Evolutionary conservation across 2,329 filamentous ascomycete species (phyloP).

Genomic region (Aspergillus thermomutatus): DNA sequence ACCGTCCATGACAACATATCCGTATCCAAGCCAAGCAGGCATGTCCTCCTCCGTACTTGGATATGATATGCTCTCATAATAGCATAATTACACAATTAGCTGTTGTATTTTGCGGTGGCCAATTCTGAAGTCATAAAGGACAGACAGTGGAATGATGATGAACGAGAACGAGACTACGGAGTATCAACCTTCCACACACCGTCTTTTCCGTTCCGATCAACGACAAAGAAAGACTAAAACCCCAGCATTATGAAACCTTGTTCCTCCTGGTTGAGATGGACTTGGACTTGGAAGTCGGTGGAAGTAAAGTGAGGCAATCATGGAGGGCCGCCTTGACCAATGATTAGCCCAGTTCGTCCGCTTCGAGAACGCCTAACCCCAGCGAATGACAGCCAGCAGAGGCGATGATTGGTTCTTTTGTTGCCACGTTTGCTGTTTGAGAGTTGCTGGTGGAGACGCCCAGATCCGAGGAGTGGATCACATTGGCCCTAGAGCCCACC

Average conservation of each 20-base stretch:
- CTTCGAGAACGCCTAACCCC: constrained; percentile 18
- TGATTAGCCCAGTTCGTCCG: constrained; percentile 11
- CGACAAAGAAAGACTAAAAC: neutral
- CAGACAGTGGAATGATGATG: neutral
- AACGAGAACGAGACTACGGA: neutral
- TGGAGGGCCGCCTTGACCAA: constrained; percentile 16
- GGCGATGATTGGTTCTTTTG: constrained; percentile 13
- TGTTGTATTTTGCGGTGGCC: neutral
- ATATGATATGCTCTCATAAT: neutral
- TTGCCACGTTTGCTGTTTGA: constrained; percentile 17
- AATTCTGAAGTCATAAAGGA: neutral
- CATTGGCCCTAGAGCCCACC: neutral
- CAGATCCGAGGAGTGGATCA: neutral
- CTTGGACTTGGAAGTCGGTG: too few species aligned
- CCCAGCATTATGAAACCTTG: neutral
- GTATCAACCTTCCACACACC: neutral
- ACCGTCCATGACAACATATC: neutral
- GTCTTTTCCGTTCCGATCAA: neutral
- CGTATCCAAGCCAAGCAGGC: too few species aligned
- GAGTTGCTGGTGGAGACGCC: neutral
- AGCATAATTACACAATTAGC: too few species aligned
- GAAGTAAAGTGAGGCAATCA: constrained; percentile 30
- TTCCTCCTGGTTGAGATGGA: neutral
- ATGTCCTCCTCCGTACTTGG: neutral
- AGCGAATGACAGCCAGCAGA: constrained; percentile 15